Conservation (phyloP, 225 moss, liverwort and hornwort genomes). For the Bryum argenteum region DNA sequence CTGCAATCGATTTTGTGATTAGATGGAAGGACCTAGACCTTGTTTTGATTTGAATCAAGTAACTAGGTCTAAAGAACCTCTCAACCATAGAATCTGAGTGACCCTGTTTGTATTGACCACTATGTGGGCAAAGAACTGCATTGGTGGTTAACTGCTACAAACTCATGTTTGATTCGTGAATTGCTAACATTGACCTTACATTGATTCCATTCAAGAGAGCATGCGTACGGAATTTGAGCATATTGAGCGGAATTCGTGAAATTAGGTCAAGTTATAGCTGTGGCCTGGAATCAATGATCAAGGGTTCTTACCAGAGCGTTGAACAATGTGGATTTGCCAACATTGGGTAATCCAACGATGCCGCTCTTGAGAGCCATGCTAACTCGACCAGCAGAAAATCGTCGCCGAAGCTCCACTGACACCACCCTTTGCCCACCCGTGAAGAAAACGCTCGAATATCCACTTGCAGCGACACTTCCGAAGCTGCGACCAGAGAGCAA, state of each 20-base stretch:
- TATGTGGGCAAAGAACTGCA: too few species aligned
- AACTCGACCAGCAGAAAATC: conserved; percentile 48
- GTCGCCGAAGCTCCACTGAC: conserved; percentile 29
- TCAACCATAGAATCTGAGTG: too few species aligned
- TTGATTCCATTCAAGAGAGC: too few species aligned
- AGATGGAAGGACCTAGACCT: too few species aligned
- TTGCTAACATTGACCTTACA: too few species aligned
- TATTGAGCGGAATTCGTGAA: background rate
- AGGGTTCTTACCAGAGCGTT: conserved; percentile 70
- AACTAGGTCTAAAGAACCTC: too few species aligned
- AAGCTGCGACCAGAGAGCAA: background rate
- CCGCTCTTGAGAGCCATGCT: conserved; percentile 93
- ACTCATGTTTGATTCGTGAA: too few species aligned
- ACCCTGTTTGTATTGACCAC: too few species aligned
- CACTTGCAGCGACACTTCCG: background rate
- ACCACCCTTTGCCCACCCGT: conserved; percentile 43
- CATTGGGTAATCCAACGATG: conserved; percentile 96
- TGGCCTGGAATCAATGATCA: background rate
- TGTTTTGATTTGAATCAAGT: too few species aligned
- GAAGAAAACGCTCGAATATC: conserved; percentile 18
- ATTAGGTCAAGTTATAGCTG: conserved; percentile 1
- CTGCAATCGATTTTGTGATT: too few species aligned
- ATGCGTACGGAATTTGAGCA: too few species aligned
- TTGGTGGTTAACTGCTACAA: too few species aligned
- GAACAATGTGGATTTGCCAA: conserved; percentile 92